Base-by-base conservation (phyloP, 495 filamentous ascomycete species). In the Cercophora newfieldiana region DNA sequence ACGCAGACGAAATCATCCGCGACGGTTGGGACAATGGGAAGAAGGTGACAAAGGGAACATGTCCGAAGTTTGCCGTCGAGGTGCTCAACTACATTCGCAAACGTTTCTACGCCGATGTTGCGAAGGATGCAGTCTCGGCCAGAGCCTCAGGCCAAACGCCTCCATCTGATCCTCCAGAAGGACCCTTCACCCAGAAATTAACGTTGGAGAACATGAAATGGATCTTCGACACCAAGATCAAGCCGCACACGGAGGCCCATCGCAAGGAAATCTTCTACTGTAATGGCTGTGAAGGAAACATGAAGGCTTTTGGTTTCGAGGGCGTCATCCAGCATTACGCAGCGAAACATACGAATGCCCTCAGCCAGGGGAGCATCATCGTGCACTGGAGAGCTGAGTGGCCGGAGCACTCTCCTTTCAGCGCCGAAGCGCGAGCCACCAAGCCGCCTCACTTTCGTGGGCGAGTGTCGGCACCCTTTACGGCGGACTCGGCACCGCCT, bases 171-270 rank as follows among this genome's bases (percentile, higher is more conserved):
- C 79, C 82, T 26, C 79, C 81, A 7, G 79, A 86, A 66, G 84
- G 82, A 2, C 81, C 86, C 0, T 85, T 79, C 28, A 85, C 79
- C 2, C 79, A 81, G 66, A 87, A 82, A 68, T 74, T 93, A 53
- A 89, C 88, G 1, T 79, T 94, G 64, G 91, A 93, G 70, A 92
- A 92, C 72, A 92, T 94, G 90, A 93, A 90, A 74, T 94, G 87
- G 86, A 78, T 93, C 29, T 92, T 88, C 67, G 90, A 93, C 66
- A 87, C 81, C 63, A 92, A 91, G 73, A 81, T 94, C 69, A 89
- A 87, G 68, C 86, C 86, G 6, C 69, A 83, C 28, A 90, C 88
- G 0, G 87, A 90, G 63, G 65, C 75, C 18, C 82, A 82, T 64
- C 76, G 80, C 62, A 90, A 87, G 68, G 90, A 93, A 65, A 73